phyloP scores from a whole-genome alignment of 192 early-diverging fungal genomes.

The Piromyces finnis region DNA sequence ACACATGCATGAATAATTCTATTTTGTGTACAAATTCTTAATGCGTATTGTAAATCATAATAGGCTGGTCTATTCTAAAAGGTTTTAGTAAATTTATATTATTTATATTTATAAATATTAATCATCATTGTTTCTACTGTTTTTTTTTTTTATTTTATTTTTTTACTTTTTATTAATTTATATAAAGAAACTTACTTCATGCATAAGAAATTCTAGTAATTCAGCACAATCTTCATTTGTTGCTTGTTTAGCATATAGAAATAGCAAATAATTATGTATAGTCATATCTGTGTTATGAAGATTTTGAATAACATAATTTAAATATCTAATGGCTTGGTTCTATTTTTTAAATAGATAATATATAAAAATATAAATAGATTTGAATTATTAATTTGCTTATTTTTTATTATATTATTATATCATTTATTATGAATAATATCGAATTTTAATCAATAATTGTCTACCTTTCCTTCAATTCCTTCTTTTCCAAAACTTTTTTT shows the following conservation, averaged over 20 bases:
- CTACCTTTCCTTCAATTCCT: conserved; percentile 7
- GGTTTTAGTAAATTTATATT: no score
- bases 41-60: conserved; percentile 80
- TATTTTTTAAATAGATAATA: no score
- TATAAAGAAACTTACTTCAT: conserved; percentile 19
- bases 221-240: conserved; percentile 25
- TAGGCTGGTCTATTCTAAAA: conserved; percentile 18
- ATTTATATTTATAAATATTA: no score
- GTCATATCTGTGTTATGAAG: conserved; percentile 66
- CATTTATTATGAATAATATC: no score
- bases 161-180: no score
- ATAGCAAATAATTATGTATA: conserved; percentile 86
- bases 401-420: no score
- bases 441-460: no score
- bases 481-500: conserved; percentile 8
- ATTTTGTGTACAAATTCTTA: conserved; percentile 73
- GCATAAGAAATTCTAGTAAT: conserved; percentile 57
- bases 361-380: no score
- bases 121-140: no score
- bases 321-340: conserved; percentile 79
- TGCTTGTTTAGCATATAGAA: conserved; percentile 48
- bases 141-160: no score
- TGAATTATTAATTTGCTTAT: no score
- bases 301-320: conserved; percentile 62
- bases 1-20: conserved; percentile 73